Evolutionary conservation across 2,329 filamentous ascomycete genomes (phyloP).

Genomic region (Exophiala calicioides): DNA sequence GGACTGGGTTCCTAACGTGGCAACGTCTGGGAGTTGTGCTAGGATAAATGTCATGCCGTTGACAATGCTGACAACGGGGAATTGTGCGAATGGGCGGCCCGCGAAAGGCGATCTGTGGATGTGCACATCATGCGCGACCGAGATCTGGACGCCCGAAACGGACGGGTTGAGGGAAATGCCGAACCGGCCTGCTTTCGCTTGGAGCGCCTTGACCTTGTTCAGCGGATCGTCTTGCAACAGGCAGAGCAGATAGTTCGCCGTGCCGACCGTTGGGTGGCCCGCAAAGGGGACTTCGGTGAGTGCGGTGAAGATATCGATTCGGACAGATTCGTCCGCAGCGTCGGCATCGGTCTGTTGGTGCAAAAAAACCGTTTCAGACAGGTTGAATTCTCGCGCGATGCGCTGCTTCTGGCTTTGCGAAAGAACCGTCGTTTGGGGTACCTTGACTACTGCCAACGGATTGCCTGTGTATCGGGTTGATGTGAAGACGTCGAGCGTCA

Average conservation of each 20-base stretch:
- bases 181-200: conserved; percentile 20
- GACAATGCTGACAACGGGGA: conserved; percentile 40
- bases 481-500: conserved; percentile 48
- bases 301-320: conserved; percentile 58
- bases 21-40: conserved; percentile 61
- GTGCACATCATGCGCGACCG: conserved; percentile 41
- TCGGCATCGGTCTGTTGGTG: conserved; percentile 38
- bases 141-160: conserved; percentile 32
- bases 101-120: conserved; percentile 37
- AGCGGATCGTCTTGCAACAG: conserved; percentile 3
- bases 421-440: conserved; percentile 39
- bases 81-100: not conserved
- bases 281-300: conserved; percentile 57
- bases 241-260: conserved; percentile 50
- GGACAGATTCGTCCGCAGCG: conserved; percentile 34
- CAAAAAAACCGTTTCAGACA: conserved; percentile 60
- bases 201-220: conserved; percentile 12
- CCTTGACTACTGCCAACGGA: conserved; percentile 57
- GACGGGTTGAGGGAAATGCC: conserved; percentile 6
- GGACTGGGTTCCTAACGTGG: conserved; percentile 52
- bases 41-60: conserved; percentile 60
- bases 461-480: conserved; percentile 50
- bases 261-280: conserved; percentile 60
- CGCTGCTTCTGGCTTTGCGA: conserved; percentile 54
- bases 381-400: conserved; percentile 59